Evolutionary conservation across 345 rosid species (phyloP).

Genomic region (Dipteronia dyeriana): DNA sequence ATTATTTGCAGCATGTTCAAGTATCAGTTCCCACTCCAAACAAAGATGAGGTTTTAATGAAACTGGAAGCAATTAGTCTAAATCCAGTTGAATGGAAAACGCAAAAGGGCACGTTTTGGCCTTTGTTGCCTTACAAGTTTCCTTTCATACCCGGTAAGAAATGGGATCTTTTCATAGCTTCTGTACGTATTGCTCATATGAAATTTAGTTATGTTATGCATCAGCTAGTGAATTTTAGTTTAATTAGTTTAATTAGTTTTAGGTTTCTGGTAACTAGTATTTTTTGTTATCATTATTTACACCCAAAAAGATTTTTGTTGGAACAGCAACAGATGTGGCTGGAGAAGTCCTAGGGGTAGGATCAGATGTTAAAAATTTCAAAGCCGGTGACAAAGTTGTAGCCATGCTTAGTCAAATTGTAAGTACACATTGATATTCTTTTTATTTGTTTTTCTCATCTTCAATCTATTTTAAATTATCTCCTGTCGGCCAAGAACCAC

Average conservation of each 20-base stretch:
- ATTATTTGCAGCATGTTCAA: conserved; percentile 55
- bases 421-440: conserved; percentile 24
- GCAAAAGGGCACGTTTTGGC: conserved; percentile 61
- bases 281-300: not conserved
- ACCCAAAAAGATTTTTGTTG: conserved; percentile 19
- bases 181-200: not conserved
- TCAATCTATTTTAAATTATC: not conserved
- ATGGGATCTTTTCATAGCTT: too few species aligned
- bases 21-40: conserved; percentile 52
- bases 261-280: not conserved
- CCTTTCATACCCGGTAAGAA: conserved; percentile 67
- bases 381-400: conserved; percentile 77
- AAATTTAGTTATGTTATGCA: not conserved
- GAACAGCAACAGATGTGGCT: conserved; percentile 70
- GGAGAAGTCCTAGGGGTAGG: conserved; percentile 81
- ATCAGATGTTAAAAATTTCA: conserved; percentile 51
- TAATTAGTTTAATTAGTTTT: not conserved
- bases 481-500: not conserved
- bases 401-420: conserved; percentile 48
- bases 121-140: conserved; percentile 64
- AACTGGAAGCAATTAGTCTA: conserved; percentile 53
- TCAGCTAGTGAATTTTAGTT: not conserved
- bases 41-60: conserved; percentile 53
- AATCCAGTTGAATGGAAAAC: conserved; percentile 76
- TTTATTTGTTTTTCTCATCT: not conserved